Base-by-base conservation (phyloP, 352 stramenopile species). In the Phytophthora ramorum region DNA sequence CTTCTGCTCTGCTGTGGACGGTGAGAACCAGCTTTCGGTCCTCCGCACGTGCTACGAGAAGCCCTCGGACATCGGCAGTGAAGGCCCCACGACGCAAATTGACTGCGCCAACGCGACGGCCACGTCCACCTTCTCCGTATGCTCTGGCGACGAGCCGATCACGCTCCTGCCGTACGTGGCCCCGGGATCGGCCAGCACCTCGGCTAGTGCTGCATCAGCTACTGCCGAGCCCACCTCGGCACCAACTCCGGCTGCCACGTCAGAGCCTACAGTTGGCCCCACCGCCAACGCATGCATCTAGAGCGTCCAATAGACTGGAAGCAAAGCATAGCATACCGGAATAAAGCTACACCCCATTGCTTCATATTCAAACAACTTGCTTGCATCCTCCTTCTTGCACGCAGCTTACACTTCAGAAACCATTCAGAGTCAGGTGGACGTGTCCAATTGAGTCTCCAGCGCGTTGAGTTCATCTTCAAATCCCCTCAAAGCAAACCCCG, bases 21-120 rank as follows among this genome's bases (percentile, higher is more conserved):
- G 71, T 6, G 63, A 71, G 35, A 92, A 92, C 76, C 79, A 85
- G 49, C 79, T 94, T 43, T 81, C 78, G 30, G 79, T 82, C 47
- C 77, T 93, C 43, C 85, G 85, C 51, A 90, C 85, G 56, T 93
- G 85, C 66, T 90, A 79, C 60, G 63, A 75, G 38, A 86, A 86
- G 46, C 70, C 78, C 13, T 28, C 32, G 19, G 37, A 63, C 32
- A 73, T 75, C 17, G 57, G 55, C 17, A 65, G 60, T 7, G 57
- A 74, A 7, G 77, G 77, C 7, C 77, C 79, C 38, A 83, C 74
- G 32, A 72, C 65, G 28, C 75, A 79, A 58, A 80, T 79, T 26
- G 81, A 90, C 73, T 90, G 81, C 47, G 75, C 75, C 0, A 69
- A 75, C 14, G 67, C 75, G 4, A 76, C 59, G 14, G 69, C 76